phyloP scores from a whole-genome alignment of 495 filamentous ascomycete species.

The Penicillium roqueforti region DNA sequence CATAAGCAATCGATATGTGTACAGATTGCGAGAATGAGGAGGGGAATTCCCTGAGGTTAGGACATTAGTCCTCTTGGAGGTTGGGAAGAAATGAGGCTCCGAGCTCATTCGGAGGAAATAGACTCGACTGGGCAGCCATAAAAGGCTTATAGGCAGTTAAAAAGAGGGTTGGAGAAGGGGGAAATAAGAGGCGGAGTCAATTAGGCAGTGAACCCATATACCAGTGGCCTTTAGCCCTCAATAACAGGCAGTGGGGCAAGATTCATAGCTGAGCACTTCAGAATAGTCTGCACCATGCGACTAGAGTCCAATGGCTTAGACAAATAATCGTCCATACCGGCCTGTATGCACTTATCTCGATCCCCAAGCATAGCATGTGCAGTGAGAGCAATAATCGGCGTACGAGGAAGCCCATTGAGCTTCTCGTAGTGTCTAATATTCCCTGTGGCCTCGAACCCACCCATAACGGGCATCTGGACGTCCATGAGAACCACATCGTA shows the following conservation, averaged over 20 bases:
- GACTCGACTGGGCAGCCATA: neutral
- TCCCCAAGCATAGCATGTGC: slow-evolving; percentile 80
- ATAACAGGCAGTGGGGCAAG: slow-evolving; percentile 6
- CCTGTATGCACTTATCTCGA: slow-evolving; percentile 67
- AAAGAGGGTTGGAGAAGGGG: neutral
- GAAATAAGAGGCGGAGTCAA: too few relatives aligned
- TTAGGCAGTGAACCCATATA: neutral
- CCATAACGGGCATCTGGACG: slow-evolving; percentile 78
- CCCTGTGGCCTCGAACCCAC: slow-evolving; percentile 74
- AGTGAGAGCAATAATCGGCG: slow-evolving; percentile 79
- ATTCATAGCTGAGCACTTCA: slow-evolving; percentile 46
- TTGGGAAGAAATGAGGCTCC: neutral
- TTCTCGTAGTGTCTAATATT: slow-evolving; percentile 60
- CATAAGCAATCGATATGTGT: neutral
- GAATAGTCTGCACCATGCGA: slow-evolving; percentile 67
- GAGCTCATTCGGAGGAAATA: neutral
- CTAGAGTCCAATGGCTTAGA: slow-evolving; percentile 70
- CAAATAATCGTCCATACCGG: slow-evolving; percentile 84
- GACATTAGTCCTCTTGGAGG: neutral
- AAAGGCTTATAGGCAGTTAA: neutral
- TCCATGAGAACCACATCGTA: slow-evolving; percentile 86
- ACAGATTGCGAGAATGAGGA: neutral
- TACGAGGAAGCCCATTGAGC: slow-evolving; percentile 42
- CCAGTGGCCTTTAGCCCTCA: neutral
- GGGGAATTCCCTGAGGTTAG: neutral